Conservation (phyloP, 2,329 filamentous ascomycete species). For the Pseudocercospora cruenta region DNA sequence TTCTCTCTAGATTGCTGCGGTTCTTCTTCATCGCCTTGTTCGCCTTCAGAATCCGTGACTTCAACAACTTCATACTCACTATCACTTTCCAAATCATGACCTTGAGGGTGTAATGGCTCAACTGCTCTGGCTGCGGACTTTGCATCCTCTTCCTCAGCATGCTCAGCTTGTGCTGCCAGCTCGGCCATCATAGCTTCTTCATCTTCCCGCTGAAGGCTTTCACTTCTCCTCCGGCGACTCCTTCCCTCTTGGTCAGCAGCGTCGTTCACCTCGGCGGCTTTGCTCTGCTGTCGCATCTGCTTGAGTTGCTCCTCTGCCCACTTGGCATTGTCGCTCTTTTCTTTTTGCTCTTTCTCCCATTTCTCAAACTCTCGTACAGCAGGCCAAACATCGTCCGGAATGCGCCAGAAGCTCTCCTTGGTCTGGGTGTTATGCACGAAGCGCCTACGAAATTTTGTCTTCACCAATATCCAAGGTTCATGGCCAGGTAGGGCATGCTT, state of each 20-base stretch:
- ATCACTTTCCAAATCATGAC: conserved; percentile 53
- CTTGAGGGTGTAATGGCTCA: conserved; percentile 26
- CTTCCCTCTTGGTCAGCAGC: conserved; percentile 25
- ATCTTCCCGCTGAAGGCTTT: conserved; percentile 40
- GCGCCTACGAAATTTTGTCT: conserved; percentile 83
- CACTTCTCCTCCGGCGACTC: conserved; percentile 31
- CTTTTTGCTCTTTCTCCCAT: conserved; percentile 71
- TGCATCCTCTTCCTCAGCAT: conserved; percentile 61
- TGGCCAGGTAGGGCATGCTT: conserved; percentile 78
- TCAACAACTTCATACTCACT: conserved; percentile 76
- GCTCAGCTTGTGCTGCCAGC: conserved; percentile 33
- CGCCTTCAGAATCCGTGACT: conserved; percentile 63
- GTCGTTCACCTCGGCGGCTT: conserved; percentile 26
- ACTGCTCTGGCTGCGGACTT: conserved; percentile 42
- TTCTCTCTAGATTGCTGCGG: conserved; percentile 51
- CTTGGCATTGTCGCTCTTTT: conserved; percentile 39
- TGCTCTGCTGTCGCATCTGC: conserved; percentile 32
- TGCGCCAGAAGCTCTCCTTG: conserved; percentile 91
- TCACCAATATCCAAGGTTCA: conserved; percentile 89
- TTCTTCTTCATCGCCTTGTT: conserved; percentile 60
- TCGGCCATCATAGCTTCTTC: conserved; percentile 42
- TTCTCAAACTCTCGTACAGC: conserved; percentile 69
- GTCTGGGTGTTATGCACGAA: conserved; percentile 90
- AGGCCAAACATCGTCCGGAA: conserved; percentile 82
- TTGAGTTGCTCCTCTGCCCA: conserved; percentile 39